These are phyloP conservation scores for Thalassiosira mediterranea DNA, from an alignment of 352 stramenopile species.

Conservation along the genomic window DNA sequence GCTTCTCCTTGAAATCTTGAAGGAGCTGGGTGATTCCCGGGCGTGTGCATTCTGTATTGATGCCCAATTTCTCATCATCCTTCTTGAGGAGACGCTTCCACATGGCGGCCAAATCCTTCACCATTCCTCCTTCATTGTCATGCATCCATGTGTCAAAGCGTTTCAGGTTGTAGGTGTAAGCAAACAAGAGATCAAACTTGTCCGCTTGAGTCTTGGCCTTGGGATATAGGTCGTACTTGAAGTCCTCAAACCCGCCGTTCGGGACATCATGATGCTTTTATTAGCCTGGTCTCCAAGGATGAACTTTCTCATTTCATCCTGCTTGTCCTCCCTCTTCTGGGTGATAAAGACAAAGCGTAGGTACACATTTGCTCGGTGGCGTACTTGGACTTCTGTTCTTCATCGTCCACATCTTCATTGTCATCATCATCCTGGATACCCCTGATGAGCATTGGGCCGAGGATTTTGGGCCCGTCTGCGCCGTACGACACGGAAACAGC, in stretches of 20 bases:
- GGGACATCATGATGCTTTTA: conserved; percentile 7
- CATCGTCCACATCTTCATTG: too few relatives aligned
- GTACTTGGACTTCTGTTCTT: too few relatives aligned
- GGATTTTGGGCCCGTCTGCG: too few relatives aligned
- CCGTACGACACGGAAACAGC: too few relatives aligned
- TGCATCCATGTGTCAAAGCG: conserved; percentile 32
- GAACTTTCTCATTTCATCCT: conserved; percentile 15
- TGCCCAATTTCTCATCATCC: conserved; percentile 4
- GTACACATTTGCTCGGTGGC: too few relatives aligned
- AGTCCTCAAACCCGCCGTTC: not conserved
- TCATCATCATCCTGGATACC: too few relatives aligned
- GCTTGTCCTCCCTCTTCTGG: not conserved
- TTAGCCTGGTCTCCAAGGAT: conserved; percentile 20
- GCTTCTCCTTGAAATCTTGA: conserved; percentile 24
- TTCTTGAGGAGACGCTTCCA: conserved; percentile 26
- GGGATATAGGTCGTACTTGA: not conserved
- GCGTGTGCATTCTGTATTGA: conserved; percentile 29
- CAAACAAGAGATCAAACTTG: conserved; percentile 36
- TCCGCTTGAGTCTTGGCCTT: not conserved
- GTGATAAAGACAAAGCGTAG: not conserved
- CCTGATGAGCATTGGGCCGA: too few relatives aligned
- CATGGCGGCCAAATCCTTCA: conserved; percentile 13
- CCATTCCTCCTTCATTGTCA: conserved; percentile 30
- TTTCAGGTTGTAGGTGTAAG: conserved; percentile 29
- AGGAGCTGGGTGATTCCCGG: conserved; percentile 15